Evolutionary conservation across 2,329 filamentous ascomycete species (phyloP).

Genomic region (Aspergillus thermomutatus): DNA sequence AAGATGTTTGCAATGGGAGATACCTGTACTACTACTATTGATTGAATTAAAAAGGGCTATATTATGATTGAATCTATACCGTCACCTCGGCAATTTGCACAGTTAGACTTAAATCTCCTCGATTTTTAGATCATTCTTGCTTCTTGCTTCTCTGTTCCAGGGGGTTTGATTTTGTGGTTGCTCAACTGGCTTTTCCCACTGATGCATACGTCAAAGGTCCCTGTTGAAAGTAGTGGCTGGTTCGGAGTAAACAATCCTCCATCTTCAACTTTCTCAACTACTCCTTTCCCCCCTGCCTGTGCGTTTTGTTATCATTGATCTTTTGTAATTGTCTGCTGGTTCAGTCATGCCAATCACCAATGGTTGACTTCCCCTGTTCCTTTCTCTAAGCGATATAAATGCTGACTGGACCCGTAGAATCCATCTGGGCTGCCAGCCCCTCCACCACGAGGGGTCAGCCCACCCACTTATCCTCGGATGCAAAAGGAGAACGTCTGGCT

Average conservation of each 20-base stretch:
- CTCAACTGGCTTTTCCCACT: not conserved
- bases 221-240: not conserved
- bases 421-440: conserved; percentile 81
- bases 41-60: not conserved
- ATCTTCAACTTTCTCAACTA: not conserved
- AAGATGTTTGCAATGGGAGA: not conserved
- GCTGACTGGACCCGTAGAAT: conserved; percentile 44
- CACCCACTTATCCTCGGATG: conserved; percentile 81
- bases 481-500: conserved; percentile 85
- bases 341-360: conserved; percentile 44
- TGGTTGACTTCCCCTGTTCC: conserved; percentile 25
- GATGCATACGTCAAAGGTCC: not conserved
- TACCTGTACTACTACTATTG: not conserved
- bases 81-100: not conserved
- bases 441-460: conserved; percentile 80
- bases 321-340: conserved; percentile 7
- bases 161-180: not conserved
- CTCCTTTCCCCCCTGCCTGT: not conserved
- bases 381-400: not conserved
- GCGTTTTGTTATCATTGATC: not conserved
- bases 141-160: not conserved
- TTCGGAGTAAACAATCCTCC: conserved; percentile 5
- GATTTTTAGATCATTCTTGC: not conserved
- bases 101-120: not conserved
- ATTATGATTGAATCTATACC: not conserved